Base-by-base conservation (phyloP, 148 eudicot species). In the Diospyros kaki region DNA sequence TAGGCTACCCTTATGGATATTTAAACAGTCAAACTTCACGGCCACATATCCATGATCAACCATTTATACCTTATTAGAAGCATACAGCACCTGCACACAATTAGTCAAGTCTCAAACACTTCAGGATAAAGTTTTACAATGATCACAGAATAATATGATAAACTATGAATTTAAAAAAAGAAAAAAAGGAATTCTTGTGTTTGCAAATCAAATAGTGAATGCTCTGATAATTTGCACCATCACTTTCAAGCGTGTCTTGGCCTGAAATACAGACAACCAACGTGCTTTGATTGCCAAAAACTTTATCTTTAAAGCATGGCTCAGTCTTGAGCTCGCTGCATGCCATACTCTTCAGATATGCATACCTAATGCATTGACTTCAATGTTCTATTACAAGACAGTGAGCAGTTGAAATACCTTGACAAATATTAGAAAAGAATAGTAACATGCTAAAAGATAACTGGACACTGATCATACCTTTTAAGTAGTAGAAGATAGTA, bases 401-500 rank as follows among this genome's bases (percentile, higher is more conserved):
- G 39, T 15, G 63, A 59, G 38, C n/a, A 59, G 38, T 59, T 14
- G 4, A 15, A 59, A 59, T 59, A 5, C 38, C 17, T 15, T 7
- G 7, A 17, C 6, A 4, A 48, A 8, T 55, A 55, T 55, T 55
- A 9, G 15, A 6, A 14, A 5, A 6, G 59, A 6, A 60, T 60
- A 60, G 2, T 28, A 60, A 10, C 64, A 42, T 4, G 44, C 1
- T 18, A 65, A 48, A 67, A 67, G 53, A 55, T 14, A 17, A 46
- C 12, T 39, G 55, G 76, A 61, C 59, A 75, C 12, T 72, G 62
- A 5, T 9, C 82, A 58, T 28, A 87, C 89, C 89, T 87, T 87
- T 82, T 52, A 74, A 56, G 80, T 84, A 87, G 67, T 78, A 84
- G 58, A 87, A 68, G 82, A 87, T 78, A 9, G 87, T 84, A 41